phyloP scores from a whole-genome alignment of 2,329 filamentous ascomycete species.

The Lojkania enalia region DNA sequence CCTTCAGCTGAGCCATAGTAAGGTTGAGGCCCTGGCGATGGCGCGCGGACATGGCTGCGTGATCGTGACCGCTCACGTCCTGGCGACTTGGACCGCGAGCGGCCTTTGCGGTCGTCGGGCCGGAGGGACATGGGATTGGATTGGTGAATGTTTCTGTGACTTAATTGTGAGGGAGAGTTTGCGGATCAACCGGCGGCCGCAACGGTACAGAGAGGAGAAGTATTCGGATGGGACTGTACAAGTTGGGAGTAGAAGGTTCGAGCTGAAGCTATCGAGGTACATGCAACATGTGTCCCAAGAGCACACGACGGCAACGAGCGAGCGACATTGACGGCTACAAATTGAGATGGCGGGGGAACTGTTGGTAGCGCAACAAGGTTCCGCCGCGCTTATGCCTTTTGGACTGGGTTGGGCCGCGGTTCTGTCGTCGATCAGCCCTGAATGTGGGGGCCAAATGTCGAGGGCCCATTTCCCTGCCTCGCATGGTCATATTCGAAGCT shows the following conservation, averaged over 20 bases:
- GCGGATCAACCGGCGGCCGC: background rate
- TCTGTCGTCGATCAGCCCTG: conserved; percentile 1
- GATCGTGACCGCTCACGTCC: conserved; percentile 43
- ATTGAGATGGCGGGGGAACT: conserved; percentile 22
- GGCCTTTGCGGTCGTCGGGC: conserved; percentile 46
- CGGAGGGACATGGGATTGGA: conserved; percentile 44
- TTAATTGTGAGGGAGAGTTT: background rate
- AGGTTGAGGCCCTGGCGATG: conserved; percentile 39
- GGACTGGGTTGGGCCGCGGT: conserved; percentile 11
- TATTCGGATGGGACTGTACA: conserved; percentile 1
- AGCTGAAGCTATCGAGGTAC: conserved; percentile 6
- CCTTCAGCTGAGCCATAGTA: conserved; percentile 24
- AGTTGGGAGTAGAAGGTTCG: background rate
- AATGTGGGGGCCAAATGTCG: conserved; percentile 18
- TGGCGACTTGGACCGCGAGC: conserved; percentile 49
- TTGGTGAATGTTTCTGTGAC: conserved; percentile 3
- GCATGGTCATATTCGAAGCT: background rate
- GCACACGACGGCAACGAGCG: background rate
- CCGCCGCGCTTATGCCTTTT: conserved; percentile 13
- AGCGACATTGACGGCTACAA: conserved; percentile 11
- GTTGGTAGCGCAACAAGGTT: conserved; percentile 10
- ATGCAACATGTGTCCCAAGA: conserved; percentile 6
- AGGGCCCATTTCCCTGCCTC: conserved; percentile 7
- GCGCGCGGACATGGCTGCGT: conserved; percentile 44
- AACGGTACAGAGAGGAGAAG: conserved; percentile 1